Evolutionary conservation across 2,329 filamentous ascomycete species (phyloP).

Genomic region (Claviceps lovelessii): DNA sequence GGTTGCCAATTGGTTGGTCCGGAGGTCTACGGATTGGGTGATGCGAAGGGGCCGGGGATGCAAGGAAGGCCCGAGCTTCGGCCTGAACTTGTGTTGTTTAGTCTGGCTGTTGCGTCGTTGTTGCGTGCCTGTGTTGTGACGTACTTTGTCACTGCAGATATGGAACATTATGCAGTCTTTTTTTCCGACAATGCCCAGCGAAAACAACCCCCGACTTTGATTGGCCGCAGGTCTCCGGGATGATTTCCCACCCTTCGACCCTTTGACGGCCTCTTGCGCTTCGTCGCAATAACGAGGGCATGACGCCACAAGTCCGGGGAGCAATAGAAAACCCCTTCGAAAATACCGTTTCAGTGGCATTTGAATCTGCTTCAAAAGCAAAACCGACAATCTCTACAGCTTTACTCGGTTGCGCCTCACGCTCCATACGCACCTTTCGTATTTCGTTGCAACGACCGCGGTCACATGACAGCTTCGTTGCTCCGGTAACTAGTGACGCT

Average conservation of each 20-base stretch:
- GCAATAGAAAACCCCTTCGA: too few relatives aligned
- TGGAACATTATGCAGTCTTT: neutral
- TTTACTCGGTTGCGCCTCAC: neutral
- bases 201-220: neutral
- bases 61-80: neutral
- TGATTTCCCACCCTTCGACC: neutral
- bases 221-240: neutral
- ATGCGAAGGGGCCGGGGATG: neutral
- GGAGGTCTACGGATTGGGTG: too few relatives aligned
- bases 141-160: too few relatives aligned
- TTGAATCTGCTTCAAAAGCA: too few relatives aligned
- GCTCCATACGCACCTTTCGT: neutral
- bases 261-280: neutral
- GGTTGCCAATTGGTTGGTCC: too few relatives aligned
- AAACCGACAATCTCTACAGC: too few relatives aligned
- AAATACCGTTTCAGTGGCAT: too few relatives aligned
- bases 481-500: conserved; percentile 3
- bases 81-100: too few relatives aligned
- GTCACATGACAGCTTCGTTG: conserved; percentile 12
- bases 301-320: neutral
- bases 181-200: neutral
- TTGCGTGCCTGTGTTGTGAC: too few relatives aligned
- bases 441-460: neutral
- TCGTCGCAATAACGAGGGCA: neutral
- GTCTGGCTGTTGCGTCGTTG: neutral